Conservation (phyloP, 164 flowering plant genomes). For the Berberis thunbergii region DNA sequence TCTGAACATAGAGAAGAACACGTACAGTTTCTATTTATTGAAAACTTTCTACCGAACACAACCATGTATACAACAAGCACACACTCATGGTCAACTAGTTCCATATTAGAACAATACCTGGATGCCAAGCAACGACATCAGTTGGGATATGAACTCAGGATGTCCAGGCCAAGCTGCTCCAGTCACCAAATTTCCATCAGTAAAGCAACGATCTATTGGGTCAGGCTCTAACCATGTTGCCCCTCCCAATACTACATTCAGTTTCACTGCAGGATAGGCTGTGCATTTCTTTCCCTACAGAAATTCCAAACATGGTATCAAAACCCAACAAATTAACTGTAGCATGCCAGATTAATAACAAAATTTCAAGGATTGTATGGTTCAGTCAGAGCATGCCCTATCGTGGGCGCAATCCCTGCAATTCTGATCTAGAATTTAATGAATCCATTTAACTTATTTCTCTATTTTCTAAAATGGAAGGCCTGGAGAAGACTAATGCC, state of each 20-base stretch:
- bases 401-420: too few species aligned
- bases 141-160: constrained; percentile 82
- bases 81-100: neutral
- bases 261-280: constrained; percentile 95
- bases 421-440: too few species aligned
- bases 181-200: constrained; percentile 91
- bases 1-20: too few species aligned
- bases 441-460: too few species aligned
- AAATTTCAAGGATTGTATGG: neutral
- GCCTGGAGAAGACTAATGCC: too few species aligned
- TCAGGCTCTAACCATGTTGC: constrained; percentile 91
- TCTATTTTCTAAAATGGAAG: too few species aligned
- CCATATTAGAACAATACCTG: constrained; percentile 45
- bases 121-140: constrained; percentile 67
- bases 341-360: neutral
- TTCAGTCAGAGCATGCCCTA: too few species aligned
- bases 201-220: constrained; percentile 83
- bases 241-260: constrained; percentile 72
- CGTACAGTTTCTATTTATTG: too few species aligned
- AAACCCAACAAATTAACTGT: neutral
- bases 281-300: constrained; percentile 83
- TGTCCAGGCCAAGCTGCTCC: constrained; percentile 98
- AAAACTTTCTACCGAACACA: too few species aligned
- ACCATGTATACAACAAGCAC: neutral
- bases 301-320: neutral